Percentiles rank a stretch among this genome's conserved stretches.
Conservation (phyloP, 148 eudicot genomes). For the Camellia lanceoleosa region DNA sequence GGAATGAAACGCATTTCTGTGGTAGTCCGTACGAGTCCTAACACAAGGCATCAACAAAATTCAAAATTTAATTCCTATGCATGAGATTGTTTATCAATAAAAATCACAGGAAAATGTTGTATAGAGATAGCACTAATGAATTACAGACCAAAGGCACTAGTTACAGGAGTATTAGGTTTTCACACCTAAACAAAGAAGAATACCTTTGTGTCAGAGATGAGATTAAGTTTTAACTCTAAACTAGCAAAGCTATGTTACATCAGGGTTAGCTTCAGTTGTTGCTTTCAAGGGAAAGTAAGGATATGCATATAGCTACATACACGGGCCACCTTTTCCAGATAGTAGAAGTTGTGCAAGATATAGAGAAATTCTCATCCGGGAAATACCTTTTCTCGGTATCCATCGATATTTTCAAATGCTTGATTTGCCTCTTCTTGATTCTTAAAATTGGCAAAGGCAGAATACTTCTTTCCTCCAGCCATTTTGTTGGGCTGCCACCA, state of each 20-base stretch:
- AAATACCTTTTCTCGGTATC: conserved; percentile 47
- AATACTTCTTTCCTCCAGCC: conserved; percentile 45
- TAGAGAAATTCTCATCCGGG: not conserved
- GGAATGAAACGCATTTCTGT: conserved; percentile 50
- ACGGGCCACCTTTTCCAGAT: not conserved
- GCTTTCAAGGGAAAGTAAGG: not conserved
- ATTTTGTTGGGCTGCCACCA: conserved; percentile 47
- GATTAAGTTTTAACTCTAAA: not conserved
- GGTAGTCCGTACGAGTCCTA: conserved; percentile 71
- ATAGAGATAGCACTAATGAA: not conserved
- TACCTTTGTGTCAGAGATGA: not conserved
- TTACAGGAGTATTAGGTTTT: not conserved
- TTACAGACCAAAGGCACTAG: not conserved
- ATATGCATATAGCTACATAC: not conserved
- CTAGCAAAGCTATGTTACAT: not conserved
- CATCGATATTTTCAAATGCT: conserved; percentile 55
- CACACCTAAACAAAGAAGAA: not conserved
- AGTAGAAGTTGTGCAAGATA: not conserved
- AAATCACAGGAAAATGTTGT: not conserved
- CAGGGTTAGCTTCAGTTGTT: conserved; percentile 5
- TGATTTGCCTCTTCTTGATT: conserved; percentile 52
- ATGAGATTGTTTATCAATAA: not conserved
- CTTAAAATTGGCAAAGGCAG: conserved; percentile 51
- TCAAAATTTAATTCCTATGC: not conserved
- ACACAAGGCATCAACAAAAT: conserved; percentile 9